Conservation (phyloP, 441 rosid genomes). For the Bocquillonia castaneifolia region DNA sequence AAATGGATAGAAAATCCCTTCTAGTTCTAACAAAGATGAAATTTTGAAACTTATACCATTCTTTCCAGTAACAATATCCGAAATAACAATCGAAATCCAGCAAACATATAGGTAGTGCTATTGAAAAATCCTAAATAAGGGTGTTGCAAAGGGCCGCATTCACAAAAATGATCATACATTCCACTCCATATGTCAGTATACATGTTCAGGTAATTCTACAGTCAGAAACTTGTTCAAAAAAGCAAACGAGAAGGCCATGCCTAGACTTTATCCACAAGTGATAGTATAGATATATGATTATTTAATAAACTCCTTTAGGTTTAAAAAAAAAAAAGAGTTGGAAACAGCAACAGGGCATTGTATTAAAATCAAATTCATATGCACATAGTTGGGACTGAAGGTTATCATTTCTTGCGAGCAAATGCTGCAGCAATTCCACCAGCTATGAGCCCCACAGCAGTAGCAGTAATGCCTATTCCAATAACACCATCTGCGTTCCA, state of each 20-base stretch:
- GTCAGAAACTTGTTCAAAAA: neutral
- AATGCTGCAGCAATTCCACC: conserved; percentile 86
- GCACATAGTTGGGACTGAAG: neutral
- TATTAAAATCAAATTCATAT: neutral
- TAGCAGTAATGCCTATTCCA: conserved; percentile 91
- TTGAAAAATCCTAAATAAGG: neutral
- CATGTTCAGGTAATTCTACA: neutral
- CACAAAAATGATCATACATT: neutral
- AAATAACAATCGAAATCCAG: no score
- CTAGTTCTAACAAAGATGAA: no score
- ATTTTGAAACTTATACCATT: no score
- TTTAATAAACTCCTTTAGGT: neutral
- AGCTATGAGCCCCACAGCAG: conserved; percentile 81
- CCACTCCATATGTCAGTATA: no score
- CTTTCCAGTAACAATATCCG: no score
- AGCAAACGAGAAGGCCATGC: neutral
- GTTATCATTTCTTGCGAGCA: conserved; percentile 69
- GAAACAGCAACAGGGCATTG: neutral
- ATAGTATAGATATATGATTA: neutral
- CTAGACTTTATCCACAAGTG: neutral
- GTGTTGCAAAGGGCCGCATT: neutral
- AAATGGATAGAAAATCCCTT: no score
- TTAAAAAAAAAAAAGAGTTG: neutral
- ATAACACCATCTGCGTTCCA: conserved; percentile 80
- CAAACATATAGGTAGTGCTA: no score